These are phyloP conservation scores for Prunus dulcis DNA, from an alignment of 306 rosid genomes.

Conservation along the genomic window DNA sequence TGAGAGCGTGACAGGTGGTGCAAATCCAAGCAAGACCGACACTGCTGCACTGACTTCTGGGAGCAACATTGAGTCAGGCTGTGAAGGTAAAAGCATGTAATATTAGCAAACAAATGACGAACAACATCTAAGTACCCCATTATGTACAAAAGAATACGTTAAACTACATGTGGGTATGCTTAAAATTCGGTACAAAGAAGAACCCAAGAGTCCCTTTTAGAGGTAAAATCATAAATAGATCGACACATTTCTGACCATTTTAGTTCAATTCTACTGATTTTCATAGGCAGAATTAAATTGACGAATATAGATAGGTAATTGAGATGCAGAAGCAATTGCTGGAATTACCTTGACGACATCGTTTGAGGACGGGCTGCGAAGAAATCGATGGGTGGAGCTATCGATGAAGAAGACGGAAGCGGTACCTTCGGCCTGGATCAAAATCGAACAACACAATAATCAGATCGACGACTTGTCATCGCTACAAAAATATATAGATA, in stretches of 20 bases:
- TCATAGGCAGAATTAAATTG: not conserved
- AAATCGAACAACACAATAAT: conserved; percentile 17
- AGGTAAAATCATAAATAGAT: not conserved
- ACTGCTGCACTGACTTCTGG: conserved; percentile 76
- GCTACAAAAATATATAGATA: not conserved
- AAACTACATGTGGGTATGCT: not conserved
- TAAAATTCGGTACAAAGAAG: not conserved
- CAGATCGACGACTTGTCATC: conserved; percentile 32
- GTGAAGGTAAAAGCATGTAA: conserved; percentile 21
- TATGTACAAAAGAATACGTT: not conserved
- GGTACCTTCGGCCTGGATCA: conserved; percentile 36
- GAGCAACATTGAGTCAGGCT: conserved; percentile 58
- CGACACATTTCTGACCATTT: not conserved
- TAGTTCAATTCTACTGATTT: not conserved
- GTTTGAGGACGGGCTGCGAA: conserved; percentile 34
- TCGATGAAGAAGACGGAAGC: conserved; percentile 47
- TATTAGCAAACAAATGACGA: not conserved
- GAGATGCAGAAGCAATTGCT: conserved; percentile 3
- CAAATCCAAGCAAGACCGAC: conserved; percentile 84
- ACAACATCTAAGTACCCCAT: not conserved
- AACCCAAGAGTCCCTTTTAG: not conserved
- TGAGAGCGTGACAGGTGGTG: conserved; percentile 67
- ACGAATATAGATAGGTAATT: not conserved
- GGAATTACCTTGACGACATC: conserved; percentile 40
- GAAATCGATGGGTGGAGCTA: conserved; percentile 33